Conservation (phyloP, 2,329 filamentous ascomycete genomes). For the Graphilbum sp. region DNA sequence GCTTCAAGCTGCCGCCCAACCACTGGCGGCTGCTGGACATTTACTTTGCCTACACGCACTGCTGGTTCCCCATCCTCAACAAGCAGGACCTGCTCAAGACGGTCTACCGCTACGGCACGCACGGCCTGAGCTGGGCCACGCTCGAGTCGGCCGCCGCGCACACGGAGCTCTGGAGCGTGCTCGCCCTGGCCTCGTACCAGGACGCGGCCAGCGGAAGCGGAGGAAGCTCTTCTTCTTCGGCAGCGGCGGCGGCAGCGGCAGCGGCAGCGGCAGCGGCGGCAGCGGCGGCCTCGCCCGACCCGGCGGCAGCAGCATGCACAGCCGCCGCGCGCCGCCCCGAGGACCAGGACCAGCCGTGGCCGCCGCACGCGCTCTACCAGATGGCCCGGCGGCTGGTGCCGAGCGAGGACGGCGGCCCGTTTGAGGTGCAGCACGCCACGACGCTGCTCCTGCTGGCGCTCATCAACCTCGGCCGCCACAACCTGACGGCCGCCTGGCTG, state of each 20-base stretch:
- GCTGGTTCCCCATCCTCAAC: constrained; percentile 60
- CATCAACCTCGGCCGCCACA: constrained; percentile 41
- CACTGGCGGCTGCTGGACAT: constrained; percentile 49
- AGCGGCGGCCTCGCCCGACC: no score
- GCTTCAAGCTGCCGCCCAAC: constrained; percentile 26
- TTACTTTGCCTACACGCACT: constrained; percentile 61
- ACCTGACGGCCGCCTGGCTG: constrained; percentile 44
- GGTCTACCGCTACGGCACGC: constrained; percentile 22
- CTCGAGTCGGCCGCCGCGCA: background rate
- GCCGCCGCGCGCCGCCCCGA: no score
- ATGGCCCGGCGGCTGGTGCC: constrained; percentile 33
- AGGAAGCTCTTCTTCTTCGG: no score
- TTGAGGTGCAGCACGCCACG: constrained; percentile 35
- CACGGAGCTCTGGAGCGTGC: constrained; percentile 40
- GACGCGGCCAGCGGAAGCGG: constrained; percentile 16
- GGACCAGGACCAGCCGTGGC: no score
- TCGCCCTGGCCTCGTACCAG: constrained; percentile 41
- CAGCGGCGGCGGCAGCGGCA: no score
- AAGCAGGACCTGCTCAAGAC: constrained; percentile 41
- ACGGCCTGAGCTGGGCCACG: background rate
- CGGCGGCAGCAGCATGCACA: no score
- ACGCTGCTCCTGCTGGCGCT: constrained; percentile 43
- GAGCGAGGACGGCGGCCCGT: constrained; percentile 25
- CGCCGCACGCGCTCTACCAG: constrained; percentile 27
- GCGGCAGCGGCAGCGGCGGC: no score